Evolutionary conservation across 176 grass and related monocot species (phyloP).

Genomic region (Hyparrhenia diplandra): DNA sequence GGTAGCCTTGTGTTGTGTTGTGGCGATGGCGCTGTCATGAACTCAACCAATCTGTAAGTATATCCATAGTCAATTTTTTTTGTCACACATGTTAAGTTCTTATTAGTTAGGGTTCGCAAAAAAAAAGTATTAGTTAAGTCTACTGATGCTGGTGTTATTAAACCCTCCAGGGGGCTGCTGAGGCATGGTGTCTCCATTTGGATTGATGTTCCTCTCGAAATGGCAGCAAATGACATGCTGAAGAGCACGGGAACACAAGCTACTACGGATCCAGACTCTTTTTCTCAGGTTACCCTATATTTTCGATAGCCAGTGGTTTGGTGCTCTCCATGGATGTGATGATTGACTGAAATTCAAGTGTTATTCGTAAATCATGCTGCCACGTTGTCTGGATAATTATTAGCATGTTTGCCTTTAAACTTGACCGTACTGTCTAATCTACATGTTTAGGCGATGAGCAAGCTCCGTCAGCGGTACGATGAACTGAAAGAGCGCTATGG

Average conservation of each 20-base stretch:
- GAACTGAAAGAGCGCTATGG: slow-evolving; percentile 75
- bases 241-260: slow-evolving; percentile 31
- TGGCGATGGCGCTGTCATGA: slow-evolving; percentile 71
- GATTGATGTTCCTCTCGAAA: slow-evolving; percentile 76
- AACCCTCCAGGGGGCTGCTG: slow-evolving; percentile 52
- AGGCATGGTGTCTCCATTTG: slow-evolving; percentile 89
- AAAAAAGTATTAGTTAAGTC: not conserved
- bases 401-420: not conserved
- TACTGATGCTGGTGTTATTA: not conserved
- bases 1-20: slow-evolving; percentile 87
- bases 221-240: slow-evolving; percentile 62
- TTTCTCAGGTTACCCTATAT: slow-evolving; percentile 52
- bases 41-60: slow-evolving; percentile 83
- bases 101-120: no score
- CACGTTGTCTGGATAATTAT: not conserved
- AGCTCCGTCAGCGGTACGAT: slow-evolving; percentile 51
- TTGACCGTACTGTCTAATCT: not conserved
- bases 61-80: not conserved
- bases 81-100: not conserved
- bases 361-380: not conserved
- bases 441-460: slow-evolving; percentile 42
- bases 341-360: not conserved
- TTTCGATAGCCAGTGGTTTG: not conserved
- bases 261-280: slow-evolving; percentile 43
- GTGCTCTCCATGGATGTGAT: not conserved